phyloP scores from a whole-genome alignment of 352 stramenopile species.

The Phytophthora ramorum region DNA sequence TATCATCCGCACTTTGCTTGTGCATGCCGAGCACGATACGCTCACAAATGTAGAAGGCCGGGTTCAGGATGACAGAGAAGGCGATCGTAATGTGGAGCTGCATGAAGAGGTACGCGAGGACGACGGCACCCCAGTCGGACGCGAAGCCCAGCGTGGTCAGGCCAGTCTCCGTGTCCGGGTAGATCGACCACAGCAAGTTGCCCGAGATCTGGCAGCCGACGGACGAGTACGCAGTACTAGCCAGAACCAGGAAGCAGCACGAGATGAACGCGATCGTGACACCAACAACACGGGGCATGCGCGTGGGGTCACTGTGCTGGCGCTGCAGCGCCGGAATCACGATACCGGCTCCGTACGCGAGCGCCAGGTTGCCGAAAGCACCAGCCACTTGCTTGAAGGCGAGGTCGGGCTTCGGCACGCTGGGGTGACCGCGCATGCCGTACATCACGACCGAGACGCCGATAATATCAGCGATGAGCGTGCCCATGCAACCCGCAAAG shows the following conservation, averaged over 20 bases:
- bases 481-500: conserved; percentile 51
- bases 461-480: conserved; percentile 52
- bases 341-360: conserved; percentile 60
- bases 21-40: conserved; percentile 61
- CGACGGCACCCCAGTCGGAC: conserved; percentile 45
- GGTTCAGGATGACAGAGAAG: conserved; percentile 60
- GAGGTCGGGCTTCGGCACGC: conserved; percentile 37
- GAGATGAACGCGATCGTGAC: conserved; percentile 55
- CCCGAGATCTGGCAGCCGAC: conserved; percentile 63
- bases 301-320: conserved; percentile 54
- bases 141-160: conserved; percentile 45
- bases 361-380: conserved; percentile 59
- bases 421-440: conserved; percentile 49
- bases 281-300: conserved; percentile 57
- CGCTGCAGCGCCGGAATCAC: conserved; percentile 54
- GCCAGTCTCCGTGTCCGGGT: conserved; percentile 31
- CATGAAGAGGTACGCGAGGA: conserved; percentile 65
- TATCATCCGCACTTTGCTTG: conserved; percentile 31
- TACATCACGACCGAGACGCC: conserved; percentile 44
- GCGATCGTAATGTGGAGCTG: conserved; percentile 66
- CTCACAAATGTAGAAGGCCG: conserved; percentile 55
- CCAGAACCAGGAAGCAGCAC: conserved; percentile 49
- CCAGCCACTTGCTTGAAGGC: conserved; percentile 53
- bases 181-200: conserved; percentile 64
- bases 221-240: conserved; percentile 43